A percentile compares a stretch with the other conserved stretches of the same genome.
Conservation (phyloP, 495 filamentous ascomycete genomes). For the Trichoderma reesei region DNA sequence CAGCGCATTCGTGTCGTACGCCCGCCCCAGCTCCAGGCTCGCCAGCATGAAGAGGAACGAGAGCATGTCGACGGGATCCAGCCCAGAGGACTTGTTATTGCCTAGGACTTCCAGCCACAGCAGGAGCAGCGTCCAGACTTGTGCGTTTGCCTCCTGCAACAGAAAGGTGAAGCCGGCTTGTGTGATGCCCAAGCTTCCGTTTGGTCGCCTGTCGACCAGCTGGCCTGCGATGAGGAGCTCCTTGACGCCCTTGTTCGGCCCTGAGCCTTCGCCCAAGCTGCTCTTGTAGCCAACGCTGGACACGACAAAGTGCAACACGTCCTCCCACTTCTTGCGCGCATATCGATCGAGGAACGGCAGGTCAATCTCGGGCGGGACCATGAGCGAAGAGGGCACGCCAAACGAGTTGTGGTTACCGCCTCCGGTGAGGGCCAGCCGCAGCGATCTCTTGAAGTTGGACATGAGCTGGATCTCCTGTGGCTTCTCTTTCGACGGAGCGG, state of each 20-base stretch:
- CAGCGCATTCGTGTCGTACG: constrained; percentile 72
- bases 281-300: constrained; percentile 37
- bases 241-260: constrained; percentile 72
- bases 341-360: constrained; percentile 72
- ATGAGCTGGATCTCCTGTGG: constrained; percentile 60
- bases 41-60: constrained; percentile 96
- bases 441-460: constrained; percentile 61
- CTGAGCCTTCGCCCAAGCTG: constrained; percentile 21
- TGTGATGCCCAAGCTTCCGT: constrained; percentile 58
- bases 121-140: constrained; percentile 91
- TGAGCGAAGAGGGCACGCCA: constrained; percentile 64
- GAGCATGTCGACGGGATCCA: constrained; percentile 87
- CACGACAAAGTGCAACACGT: constrained; percentile 91
- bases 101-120: constrained; percentile 86
- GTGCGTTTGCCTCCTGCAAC: constrained; percentile 86
- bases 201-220: constrained; percentile 58
- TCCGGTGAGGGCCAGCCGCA: constrained; percentile 78
- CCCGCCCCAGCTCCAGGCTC: constrained; percentile 78
- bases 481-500: constrained; percentile 44
- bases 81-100: constrained; percentile 42
- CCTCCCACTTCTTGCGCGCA: constrained; percentile 85
- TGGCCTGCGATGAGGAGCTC: constrained; percentile 65
- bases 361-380: constrained; percentile 47
- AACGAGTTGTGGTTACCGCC: constrained; percentile 79
- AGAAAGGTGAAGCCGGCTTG: constrained; percentile 89